Conservation (phyloP, 495 filamentous ascomycete genomes). For the Alectoria sarmentosa region DNA sequence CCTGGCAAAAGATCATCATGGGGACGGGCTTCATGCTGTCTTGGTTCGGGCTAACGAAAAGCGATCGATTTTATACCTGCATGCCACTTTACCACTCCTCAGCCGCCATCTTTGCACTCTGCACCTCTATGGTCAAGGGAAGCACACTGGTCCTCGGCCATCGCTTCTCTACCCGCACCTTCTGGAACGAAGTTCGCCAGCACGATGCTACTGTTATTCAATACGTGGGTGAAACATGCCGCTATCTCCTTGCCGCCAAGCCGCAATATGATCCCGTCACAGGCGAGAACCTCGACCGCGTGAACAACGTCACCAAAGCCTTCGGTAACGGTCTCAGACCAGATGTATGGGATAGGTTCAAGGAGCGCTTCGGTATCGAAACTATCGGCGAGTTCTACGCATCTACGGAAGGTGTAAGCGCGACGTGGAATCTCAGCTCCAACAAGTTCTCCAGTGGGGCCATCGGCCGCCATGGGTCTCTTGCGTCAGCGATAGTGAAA, state of each 20-base stretch:
- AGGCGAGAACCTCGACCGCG: constrained; percentile 66
- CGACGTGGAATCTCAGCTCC: constrained; percentile 64
- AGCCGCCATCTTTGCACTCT: constrained; percentile 64
- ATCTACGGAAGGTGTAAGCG: constrained; percentile 72
- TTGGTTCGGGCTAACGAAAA: constrained; percentile 48
- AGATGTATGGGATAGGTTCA: constrained; percentile 86
- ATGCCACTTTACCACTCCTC: constrained; percentile 96
- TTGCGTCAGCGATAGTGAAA: constrained; percentile 51
- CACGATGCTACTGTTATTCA: constrained; percentile 76
- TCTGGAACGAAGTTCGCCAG: constrained; percentile 72
- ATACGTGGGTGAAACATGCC: constrained; percentile 92
- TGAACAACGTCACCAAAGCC: constrained; percentile 70
- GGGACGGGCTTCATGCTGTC: constrained; percentile 46
- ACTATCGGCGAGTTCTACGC: constrained; percentile 86
- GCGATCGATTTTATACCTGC: constrained; percentile 78
- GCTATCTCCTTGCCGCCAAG: constrained; percentile 75
- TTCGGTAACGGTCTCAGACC: constrained; percentile 91
- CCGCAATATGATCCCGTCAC: constrained; percentile 55
- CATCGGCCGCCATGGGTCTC: constrained; percentile 65
- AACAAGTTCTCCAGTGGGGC: constrained; percentile 75
- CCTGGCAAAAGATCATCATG: constrained; percentile 60
- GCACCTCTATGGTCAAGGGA: constrained; percentile 50
- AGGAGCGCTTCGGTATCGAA: constrained; percentile 76
- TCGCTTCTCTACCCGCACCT: constrained; percentile 74
- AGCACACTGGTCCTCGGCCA: constrained; percentile 65